These are phyloP conservation scores for Populus trichocarpa DNA, from an alignment of 441 rosid species.

Conservation along the genomic window DNA sequence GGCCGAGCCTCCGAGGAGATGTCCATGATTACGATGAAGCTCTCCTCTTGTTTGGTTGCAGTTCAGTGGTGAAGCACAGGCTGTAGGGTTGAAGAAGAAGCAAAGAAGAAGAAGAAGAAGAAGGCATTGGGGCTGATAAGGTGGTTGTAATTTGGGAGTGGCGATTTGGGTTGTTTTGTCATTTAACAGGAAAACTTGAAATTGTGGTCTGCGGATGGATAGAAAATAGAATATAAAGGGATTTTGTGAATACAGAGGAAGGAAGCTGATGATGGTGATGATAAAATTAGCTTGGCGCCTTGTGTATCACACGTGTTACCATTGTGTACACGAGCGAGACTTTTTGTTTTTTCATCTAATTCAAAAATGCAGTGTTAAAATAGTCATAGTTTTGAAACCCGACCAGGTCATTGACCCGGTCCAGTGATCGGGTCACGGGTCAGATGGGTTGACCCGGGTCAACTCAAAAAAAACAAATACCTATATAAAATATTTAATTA, in stretches of 20 bases:
- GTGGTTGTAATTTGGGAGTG: constrained; percentile 13
- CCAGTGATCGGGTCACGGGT: too few species aligned
- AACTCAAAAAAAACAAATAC: too few species aligned
- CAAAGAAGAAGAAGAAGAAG: constrained; percentile 16
- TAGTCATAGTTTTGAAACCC: too few species aligned
- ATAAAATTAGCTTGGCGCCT: constrained; percentile 8
- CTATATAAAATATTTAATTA: too few species aligned
- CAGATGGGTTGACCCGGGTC: too few species aligned
- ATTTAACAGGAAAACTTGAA: constrained; percentile 9
- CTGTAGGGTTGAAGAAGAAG: neutral
- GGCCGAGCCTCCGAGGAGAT: constrained; percentile 34
- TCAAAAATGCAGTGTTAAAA: too few species aligned
- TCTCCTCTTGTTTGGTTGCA: neutral
- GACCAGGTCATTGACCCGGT: too few species aligned
- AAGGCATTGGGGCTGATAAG: constrained; percentile 8
- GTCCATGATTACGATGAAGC: constrained; percentile 37
- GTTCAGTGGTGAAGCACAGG: constrained; percentile 29
- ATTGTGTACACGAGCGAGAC: neutral
- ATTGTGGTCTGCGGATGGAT: neutral
- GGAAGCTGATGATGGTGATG: neutral
- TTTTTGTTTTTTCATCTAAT: neutral
- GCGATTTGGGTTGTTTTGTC: constrained; percentile 16
- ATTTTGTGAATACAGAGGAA: neutral
- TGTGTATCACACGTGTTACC: constrained; percentile 7
- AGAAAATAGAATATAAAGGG: neutral